phyloP scores from a whole-genome alignment of 2,329 filamentous ascomycete genomes.

The Aspergillus tanneri region DNA sequence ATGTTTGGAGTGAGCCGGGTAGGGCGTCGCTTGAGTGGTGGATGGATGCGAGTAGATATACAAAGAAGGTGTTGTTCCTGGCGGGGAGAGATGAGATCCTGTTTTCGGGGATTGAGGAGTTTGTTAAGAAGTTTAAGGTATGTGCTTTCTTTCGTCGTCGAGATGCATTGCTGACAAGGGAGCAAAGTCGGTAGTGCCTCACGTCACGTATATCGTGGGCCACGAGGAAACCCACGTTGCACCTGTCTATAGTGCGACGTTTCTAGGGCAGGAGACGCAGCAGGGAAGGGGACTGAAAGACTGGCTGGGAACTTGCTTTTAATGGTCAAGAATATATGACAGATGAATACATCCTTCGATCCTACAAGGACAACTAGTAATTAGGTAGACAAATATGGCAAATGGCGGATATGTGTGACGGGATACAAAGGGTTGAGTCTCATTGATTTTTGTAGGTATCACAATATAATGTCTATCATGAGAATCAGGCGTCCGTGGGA shows the following conservation, averaged over 20 bases:
- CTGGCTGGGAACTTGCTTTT: conserved; percentile 32
- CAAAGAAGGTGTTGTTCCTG: conserved; percentile 52
- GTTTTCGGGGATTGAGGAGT: conserved; percentile 36
- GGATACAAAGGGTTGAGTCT: neutral
- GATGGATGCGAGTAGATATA: conserved; percentile 39
- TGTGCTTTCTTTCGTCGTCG: neutral
- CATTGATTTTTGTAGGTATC: neutral
- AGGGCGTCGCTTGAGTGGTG: conserved; percentile 54
- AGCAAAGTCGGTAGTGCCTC: conserved; percentile 30
- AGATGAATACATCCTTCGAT: too few species aligned
- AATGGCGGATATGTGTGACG: neutral
- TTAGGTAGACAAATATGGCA: neutral
- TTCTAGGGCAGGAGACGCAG: conserved; percentile 25
- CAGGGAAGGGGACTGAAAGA: conserved; percentile 28
- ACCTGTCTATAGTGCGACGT: conserved; percentile 24
- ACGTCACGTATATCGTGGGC: conserved; percentile 29
- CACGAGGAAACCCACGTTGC: conserved; percentile 32
- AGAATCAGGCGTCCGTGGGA: conserved; percentile 4
- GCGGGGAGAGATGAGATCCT: conserved; percentile 56
- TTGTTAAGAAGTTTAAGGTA: conserved; percentile 36
- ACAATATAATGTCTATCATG: conserved; percentile 5
- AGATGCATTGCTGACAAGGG: neutral
- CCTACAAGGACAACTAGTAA: neutral
- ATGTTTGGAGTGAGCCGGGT: conserved; percentile 54
- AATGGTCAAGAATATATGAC: too few species aligned